Evolutionary conservation across 2,329 filamentous ascomycete species (phyloP).

Genomic region (Cercospora sp.): DNA sequence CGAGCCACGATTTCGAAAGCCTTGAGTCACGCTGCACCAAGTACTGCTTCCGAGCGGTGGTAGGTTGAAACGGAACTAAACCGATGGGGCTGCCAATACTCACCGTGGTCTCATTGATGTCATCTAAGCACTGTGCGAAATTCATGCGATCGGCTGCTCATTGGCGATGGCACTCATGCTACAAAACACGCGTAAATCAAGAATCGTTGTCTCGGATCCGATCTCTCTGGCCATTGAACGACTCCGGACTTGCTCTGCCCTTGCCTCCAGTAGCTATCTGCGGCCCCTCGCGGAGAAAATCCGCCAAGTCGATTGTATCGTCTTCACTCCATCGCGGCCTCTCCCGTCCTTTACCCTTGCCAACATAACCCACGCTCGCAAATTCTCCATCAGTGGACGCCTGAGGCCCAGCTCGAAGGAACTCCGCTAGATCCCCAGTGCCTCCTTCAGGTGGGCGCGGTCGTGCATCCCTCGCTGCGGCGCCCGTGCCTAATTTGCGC

Average conservation of each 20-base stretch:
- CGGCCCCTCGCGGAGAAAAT: conserved; percentile 3
- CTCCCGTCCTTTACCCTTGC: background rate
- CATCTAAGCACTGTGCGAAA: too few species aligned
- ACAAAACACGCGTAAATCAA: background rate
- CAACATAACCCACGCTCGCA: background rate
- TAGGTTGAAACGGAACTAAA: too few species aligned
- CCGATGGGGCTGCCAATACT: too few species aligned
- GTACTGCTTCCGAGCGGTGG: too few species aligned
- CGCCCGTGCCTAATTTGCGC: background rate
- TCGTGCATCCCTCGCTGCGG: background rate
- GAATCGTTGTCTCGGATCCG: background rate
- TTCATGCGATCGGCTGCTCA: too few species aligned
- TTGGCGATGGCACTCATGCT: too few species aligned
- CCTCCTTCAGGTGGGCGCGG: background rate
- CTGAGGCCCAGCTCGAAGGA: conserved; percentile 2
- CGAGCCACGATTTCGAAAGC: conserved; percentile 65
- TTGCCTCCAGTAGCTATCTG: background rate
- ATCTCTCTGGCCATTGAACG: too few species aligned
- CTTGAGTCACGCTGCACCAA: conserved; percentile 43
- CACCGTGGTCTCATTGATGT: too few species aligned
- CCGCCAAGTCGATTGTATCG: background rate
- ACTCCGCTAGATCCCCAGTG: conserved; percentile 4
- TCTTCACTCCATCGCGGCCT: conserved; percentile 4
- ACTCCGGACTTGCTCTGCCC: background rate
- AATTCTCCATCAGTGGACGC: background rate